Evolutionary conservation across 176 grass and related monocot genomes (phyloP).

Genomic region (Carex kokanica): DNA sequence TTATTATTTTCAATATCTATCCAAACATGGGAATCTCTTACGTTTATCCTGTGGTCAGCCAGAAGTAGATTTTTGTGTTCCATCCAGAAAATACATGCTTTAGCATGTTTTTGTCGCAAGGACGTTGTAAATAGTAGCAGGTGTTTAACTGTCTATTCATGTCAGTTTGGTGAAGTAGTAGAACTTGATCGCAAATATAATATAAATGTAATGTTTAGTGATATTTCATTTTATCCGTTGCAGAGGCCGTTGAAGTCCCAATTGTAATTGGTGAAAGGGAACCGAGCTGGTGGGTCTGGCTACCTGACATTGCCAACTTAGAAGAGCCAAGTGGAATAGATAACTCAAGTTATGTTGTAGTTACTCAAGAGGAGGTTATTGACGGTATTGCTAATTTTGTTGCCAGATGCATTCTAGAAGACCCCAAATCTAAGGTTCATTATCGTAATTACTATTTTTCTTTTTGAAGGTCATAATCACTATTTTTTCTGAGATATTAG

Average conservation of each 20-base stretch:
- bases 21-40: neutral
- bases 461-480: neutral
- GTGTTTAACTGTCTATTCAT: neutral
- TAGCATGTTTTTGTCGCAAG: neutral
- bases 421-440: constrained; percentile 78
- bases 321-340: constrained; percentile 93
- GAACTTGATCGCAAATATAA: neutral
- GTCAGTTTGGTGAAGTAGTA: neutral
- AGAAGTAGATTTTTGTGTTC: neutral
- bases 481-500: constrained; percentile 4
- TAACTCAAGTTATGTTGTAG: constrained; percentile 85
- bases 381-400: constrained; percentile 82
- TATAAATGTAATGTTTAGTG: constrained; percentile 8
- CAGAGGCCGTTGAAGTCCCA: constrained; percentile 47
- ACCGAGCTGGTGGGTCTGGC: constrained; percentile 79
- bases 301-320: constrained; percentile 39
- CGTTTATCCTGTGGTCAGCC: neutral
- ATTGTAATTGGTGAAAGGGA: constrained; percentile 47
- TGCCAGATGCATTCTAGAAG: constrained; percentile 89
- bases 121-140: neutral
- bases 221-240: constrained; percentile 27
- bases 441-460: constrained; percentile 7
- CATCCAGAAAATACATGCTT: neutral
- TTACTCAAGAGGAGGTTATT: constrained; percentile 78
- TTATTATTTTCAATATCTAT: neutral